Percentiles rank a stretch among this genome's conserved stretches.
These are phyloP conservation scores for Coniophora puteana DNA, from an alignment of 1,284 basidiomycete species.

Conservation along the genomic window DNA sequence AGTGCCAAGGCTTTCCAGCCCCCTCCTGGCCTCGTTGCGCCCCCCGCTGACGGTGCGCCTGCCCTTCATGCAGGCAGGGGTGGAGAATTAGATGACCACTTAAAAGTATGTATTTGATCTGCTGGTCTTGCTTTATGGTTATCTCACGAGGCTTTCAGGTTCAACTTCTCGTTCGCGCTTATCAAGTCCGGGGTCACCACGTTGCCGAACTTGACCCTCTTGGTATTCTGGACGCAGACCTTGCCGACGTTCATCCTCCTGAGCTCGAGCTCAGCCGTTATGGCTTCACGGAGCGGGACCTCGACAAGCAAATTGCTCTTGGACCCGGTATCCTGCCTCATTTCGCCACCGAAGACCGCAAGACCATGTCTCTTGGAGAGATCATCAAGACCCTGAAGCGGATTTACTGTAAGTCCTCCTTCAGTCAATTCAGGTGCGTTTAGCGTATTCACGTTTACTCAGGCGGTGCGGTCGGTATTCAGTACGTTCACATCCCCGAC, in stretches of 20 bases:
- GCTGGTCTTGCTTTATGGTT: not conserved
- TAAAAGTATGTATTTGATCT: constrained; percentile 65
- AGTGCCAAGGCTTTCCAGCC: constrained; percentile 84
- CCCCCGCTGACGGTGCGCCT: constrained; percentile 80
- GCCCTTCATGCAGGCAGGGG: constrained; percentile 70
- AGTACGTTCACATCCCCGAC: constrained; percentile 98
- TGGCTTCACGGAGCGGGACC: constrained; percentile 91
- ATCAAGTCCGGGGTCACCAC: constrained; percentile 98
- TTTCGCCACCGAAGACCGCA: constrained; percentile 82
- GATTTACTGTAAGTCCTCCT: constrained; percentile 80
- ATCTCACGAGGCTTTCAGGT: constrained; percentile 48
- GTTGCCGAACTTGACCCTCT: constrained; percentile 95
- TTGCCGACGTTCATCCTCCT: constrained; percentile 72
- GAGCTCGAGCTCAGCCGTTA: constrained; percentile 92
- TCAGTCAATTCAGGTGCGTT: constrained; percentile 6
- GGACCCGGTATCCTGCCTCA: constrained; percentile 96
- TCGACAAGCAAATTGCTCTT: constrained; percentile 92
- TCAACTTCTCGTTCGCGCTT: constrained; percentile 95
- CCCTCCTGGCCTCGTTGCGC: constrained; percentile 69
- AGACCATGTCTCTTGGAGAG: constrained; percentile 87
- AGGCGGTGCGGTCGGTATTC: constrained; percentile 93
- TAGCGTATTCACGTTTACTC: constrained; percentile 8
- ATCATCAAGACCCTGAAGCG: constrained; percentile 91
- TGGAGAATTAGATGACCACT: constrained; percentile 85
- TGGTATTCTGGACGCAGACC: constrained; percentile 87